Percentiles rank a stretch among this genome's conserved stretches.
Evolutionary conservation across 1,284 basidiomycete species (phyloP).

Genomic region (Malassezia brasiliensis): DNA sequence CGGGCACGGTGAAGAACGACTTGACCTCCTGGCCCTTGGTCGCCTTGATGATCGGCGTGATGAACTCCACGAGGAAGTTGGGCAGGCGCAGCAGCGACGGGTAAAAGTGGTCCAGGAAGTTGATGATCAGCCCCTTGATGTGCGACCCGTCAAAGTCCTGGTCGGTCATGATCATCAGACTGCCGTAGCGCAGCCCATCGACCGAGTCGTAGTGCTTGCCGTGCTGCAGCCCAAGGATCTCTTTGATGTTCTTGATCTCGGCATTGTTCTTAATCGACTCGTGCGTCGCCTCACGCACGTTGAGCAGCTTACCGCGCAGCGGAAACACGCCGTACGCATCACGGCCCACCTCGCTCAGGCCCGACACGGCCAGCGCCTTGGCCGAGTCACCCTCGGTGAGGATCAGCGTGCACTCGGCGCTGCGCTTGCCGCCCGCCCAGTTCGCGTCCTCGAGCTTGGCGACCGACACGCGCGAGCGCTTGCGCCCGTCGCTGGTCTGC

Average conservation of each 20-base stretch:
- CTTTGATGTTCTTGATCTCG: conserved; percentile 94
- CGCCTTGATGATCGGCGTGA: conserved; percentile 86
- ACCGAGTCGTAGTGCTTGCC: conserved; percentile 73
- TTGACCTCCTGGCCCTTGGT: conserved; percentile 69
- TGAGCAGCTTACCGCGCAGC: conserved; percentile 88
- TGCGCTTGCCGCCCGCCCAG: conserved; percentile 76
- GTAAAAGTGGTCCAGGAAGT: conserved; percentile 94
- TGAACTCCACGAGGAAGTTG: conserved; percentile 92
- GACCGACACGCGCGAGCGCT: conserved; percentile 66
- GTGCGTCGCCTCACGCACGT: conserved; percentile 91
- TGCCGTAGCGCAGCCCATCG: conserved; percentile 76
- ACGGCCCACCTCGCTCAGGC: conserved; percentile 84
- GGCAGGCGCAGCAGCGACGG: conserved; percentile 86
- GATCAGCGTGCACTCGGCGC: conserved; percentile 81
- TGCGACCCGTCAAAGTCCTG: conserved; percentile 99
- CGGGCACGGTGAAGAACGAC: conserved; percentile 94
- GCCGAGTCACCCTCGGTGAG: conserved; percentile 99
- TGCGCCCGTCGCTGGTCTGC: conserved; percentile 92
- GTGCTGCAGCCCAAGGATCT: conserved; percentile 92
- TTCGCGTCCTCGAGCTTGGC: conserved; percentile 94
- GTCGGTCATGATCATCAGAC: conserved; percentile 99
- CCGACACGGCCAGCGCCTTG: conserved; percentile 89
- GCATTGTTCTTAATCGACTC: conserved; percentile 97
- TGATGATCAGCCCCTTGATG: conserved; percentile 97
- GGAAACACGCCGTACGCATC: conserved; percentile 98